These are phyloP conservation scores for Pseudogymnoascus sp. DNA, from an alignment of 2,329 filamentous ascomycete genomes.

Conservation along the genomic window DNA sequence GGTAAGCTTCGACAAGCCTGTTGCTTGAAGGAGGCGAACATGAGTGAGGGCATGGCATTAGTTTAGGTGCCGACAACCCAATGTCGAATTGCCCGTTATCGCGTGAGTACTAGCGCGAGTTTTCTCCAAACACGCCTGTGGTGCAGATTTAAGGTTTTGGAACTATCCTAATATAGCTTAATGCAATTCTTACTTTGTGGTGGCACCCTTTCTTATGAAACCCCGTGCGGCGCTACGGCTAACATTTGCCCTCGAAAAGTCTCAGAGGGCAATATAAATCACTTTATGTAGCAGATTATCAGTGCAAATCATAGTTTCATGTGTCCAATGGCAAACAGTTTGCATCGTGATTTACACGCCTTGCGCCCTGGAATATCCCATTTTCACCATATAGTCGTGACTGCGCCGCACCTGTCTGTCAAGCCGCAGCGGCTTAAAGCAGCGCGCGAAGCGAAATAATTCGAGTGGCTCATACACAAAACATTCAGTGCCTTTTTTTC, in stretches of 20 bases:
- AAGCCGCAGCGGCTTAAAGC: conserved; percentile 5
- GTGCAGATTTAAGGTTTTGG: conserved; percentile 4
- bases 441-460: conserved; percentile 4
- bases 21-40: conserved; percentile 7
- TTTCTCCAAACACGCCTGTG: conserved; percentile 1
- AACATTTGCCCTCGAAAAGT: background rate
- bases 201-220: background rate
- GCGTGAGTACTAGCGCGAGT: conserved; percentile 2
- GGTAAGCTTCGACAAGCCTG: background rate
- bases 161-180: conserved; percentile 3
- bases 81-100: conserved; percentile 8
- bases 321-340: background rate
- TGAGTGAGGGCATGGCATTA: background rate
- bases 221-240: background rate
- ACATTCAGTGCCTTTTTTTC: background rate
- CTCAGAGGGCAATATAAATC: background rate
- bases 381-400: background rate
- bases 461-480: background rate
- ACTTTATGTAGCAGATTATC: background rate
- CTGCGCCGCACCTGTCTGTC: background rate
- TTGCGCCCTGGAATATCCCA: background rate
- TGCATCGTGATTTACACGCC: background rate
- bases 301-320: background rate
- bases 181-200: background rate
- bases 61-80: conserved; percentile 2